Evolutionary conservation across 305 asterid genomes (phyloP).

Genomic region (Withania somnifera): DNA sequence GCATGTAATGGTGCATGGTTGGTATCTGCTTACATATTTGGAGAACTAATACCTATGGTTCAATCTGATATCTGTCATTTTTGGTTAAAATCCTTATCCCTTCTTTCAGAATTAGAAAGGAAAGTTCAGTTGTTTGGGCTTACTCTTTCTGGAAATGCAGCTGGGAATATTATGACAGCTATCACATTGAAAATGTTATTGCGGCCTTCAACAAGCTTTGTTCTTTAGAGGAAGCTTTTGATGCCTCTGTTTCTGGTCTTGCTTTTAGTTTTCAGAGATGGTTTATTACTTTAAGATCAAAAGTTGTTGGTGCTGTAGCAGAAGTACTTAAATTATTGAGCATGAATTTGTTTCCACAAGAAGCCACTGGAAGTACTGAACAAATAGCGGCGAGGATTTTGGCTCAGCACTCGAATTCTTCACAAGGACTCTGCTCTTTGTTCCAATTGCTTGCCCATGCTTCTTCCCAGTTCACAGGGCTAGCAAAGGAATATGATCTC

Average conservation of each 20-base stretch:
- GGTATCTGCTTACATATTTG: slow-evolving; percentile 58
- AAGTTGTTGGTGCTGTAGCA: slow-evolving; percentile 31
- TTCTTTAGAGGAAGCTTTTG: slow-evolving; percentile 35
- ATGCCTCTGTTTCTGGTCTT: slow-evolving; percentile 28
- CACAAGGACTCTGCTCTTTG: slow-evolving; percentile 16
- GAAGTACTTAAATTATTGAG: slow-evolving; percentile 34
- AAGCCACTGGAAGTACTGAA: slow-evolving; percentile 13
- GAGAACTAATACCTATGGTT: slow-evolving; percentile 36
- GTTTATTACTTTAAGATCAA: slow-evolving; percentile 55
- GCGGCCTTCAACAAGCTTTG: slow-evolving; percentile 29
- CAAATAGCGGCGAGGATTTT: slow-evolving; percentile 14
- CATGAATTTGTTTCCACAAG: slow-evolving; percentile 19
- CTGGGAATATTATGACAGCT: slow-evolving; percentile 11
- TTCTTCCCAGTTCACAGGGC: slow-evolving; percentile 36
- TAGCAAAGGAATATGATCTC: slow-evolving; percentile 62
- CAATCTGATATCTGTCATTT: slow-evolving; percentile 35
- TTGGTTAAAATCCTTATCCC: slow-evolving; percentile 67
- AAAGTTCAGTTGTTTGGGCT: slow-evolving; percentile 31
- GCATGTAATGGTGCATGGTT: slow-evolving; percentile 81
- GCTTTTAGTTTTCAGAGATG: slow-evolving; percentile 56
- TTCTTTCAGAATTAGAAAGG: slow-evolving; percentile 49
- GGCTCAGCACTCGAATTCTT: slow-evolving; percentile 9
- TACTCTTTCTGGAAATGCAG: slow-evolving; percentile 7
- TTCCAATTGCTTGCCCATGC: slow-evolving; percentile 25
- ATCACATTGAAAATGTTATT: slow-evolving; percentile 29